A percentile compares a stretch with the other conserved stretches of the same genome.
phyloP scores from a whole-genome alignment of 805 yeast species.

The Starmerella bombi region DNA sequence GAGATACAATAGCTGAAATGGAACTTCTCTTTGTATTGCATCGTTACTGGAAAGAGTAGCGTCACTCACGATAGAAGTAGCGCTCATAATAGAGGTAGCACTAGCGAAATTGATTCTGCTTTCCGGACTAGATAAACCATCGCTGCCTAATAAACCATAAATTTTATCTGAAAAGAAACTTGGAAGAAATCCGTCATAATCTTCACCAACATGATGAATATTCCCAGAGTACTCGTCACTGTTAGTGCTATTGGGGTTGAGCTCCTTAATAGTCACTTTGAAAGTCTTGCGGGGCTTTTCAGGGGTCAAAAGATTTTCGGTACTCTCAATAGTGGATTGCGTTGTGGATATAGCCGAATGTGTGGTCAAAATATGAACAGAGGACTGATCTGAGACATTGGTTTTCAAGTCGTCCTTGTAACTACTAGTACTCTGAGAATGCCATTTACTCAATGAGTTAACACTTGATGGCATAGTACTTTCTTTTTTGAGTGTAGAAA shows the following conservation, averaged over 20 bases:
- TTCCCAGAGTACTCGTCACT: too few species aligned
- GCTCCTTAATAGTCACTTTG: not conserved
- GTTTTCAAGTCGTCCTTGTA: not conserved
- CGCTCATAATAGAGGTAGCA: too few species aligned
- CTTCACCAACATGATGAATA: too few species aligned
- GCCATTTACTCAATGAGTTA: too few species aligned
- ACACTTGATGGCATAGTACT: not conserved
- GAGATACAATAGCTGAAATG: not conserved
- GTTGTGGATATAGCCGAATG: not conserved
- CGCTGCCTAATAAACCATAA: too few species aligned
- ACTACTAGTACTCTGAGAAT: not conserved
- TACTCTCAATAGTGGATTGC: not conserved
- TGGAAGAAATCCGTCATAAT: too few species aligned
- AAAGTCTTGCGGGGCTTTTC: not conserved
- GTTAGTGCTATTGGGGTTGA: too few species aligned
- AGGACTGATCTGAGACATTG: not conserved
- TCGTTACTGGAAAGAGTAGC: too few species aligned
- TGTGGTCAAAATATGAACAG: not conserved
- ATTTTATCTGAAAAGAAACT: too few species aligned
- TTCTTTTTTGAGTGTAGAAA: not conserved
- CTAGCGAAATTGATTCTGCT: too few species aligned
- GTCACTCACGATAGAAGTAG: too few species aligned
- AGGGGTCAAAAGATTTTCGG: not conserved
- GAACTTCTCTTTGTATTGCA: not conserved
- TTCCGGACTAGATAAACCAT: too few species aligned